phyloP scores from a whole-genome alignment of 345 rosid genomes.

The Eucalyptus urophylla region DNA sequence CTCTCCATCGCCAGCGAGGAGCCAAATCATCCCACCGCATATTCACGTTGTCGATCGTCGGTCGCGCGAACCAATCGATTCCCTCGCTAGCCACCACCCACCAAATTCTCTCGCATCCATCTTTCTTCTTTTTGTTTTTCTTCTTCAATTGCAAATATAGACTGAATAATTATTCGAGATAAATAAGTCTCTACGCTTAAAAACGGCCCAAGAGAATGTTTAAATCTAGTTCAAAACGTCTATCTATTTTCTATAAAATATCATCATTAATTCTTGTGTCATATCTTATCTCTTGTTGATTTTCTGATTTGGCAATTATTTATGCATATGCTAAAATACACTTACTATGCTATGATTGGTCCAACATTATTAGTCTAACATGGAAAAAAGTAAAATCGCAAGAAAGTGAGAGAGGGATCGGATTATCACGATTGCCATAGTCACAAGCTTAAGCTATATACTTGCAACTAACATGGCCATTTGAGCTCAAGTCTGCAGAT shows the following conservation, averaged over 20 bases:
- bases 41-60: neutral
- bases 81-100: neutral
- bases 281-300: no score
- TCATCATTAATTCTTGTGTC: rapidly evolving
- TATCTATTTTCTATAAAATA: no score
- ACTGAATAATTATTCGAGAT: neutral
- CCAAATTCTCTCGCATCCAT: neutral
- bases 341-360: neutral
- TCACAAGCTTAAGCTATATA: neutral
- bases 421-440: neutral
- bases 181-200: neutral
- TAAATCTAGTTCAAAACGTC: neutral
- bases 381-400: no score
- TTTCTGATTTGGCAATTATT: no score
- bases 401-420: neutral
- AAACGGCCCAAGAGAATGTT: neutral
- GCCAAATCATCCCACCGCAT: neutral
- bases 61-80: neutral
- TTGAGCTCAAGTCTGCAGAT: rapidly evolving
- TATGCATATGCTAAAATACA: no score
- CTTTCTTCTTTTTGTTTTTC: neutral
- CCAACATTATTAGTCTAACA: no score
- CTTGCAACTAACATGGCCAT: rapidly evolving
- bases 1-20: neutral
- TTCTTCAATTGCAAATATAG: neutral